Base-by-base conservation (phyloP, 768 basidiomycete genomes). In the Tricholoma bakamatsutake region DNA sequence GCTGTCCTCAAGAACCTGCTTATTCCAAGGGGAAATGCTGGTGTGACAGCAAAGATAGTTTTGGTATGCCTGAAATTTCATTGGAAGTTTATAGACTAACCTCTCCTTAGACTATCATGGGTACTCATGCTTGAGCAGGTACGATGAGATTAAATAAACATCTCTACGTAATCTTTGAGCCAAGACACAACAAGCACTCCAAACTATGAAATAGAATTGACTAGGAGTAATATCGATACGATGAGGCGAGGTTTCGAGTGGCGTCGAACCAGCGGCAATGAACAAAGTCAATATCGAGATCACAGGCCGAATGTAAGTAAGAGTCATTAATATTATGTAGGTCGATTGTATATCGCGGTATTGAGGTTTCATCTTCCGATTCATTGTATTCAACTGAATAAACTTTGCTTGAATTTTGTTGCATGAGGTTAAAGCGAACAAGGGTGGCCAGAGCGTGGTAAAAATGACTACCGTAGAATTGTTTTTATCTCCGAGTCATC, bases 181-280 rank as follows among this genome's bases (percentile, higher is more conserved):
- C n/a, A n/a, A n/a, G n/a, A n/a, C n/a, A n/a, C n/a, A n/a, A n/a
- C 7, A 24, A 51, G 37, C 50, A 47, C 15, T 47, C 46, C 28
- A 31, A 13, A 21, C 43, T 31, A 31, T 17, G 21, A 27, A 28
- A 93, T 66, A 76, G 64, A 58, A 93, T 93, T 52, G 89, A 93
- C 68, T 95, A 91, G 21, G 91, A 93, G 69, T 93, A 93, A 67
- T 94, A 95, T 77, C 94, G 93, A 72, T 87, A 95, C 92, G 42
- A 21, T 24, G 63, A 33, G n/a, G 21, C 33, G 18, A 51, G 18
- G 30, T 33, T 55, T 24, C 35, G 55, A 59, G 37, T 11, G n/a
- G n/a, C n/a, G n/a, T n/a, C n/a, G n/a, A n/a, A n/a, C n/a, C n/a
- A n/a, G n/a, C n/a, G n/a, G n/a, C n/a, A n/a, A n/a, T n/a, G n/a